Percentiles rank a stretch among this genome's conserved stretches.
Evolutionary conservation across 345 rosid species (phyloP).

Genomic region (Psidium friedrichsthalianum): DNA sequence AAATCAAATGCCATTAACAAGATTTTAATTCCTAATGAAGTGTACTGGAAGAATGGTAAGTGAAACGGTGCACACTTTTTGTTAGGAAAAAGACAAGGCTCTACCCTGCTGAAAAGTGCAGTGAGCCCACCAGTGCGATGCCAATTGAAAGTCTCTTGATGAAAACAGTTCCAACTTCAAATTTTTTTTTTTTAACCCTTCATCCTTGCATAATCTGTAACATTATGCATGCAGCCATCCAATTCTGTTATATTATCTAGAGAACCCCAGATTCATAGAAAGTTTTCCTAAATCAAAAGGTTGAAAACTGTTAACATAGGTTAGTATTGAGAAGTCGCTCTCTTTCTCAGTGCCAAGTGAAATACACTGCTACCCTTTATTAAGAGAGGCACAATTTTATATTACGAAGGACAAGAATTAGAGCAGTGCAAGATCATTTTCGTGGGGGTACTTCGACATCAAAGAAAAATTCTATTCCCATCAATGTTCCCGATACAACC

Average conservation of each 20-base stretch:
- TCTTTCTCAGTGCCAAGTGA: neutral
- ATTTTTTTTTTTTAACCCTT: neutral
- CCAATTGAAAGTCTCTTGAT: neutral
- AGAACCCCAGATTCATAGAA: neutral
- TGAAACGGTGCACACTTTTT: neutral
- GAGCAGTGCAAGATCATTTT: neutral
- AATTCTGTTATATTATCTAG: neutral
- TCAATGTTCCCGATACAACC: neutral
- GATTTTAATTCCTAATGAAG: neutral
- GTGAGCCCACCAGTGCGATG: neutral
- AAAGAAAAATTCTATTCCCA: neutral
- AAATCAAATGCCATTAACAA: neutral
- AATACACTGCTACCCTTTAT: neutral
- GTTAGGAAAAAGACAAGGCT: neutral
- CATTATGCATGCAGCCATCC: neutral
- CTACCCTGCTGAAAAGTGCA: neutral
- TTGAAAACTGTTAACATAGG: neutral
- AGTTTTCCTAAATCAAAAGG: neutral
- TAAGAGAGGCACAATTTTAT: neutral
- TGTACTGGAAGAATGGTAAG: neutral
- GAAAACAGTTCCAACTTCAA: neutral
- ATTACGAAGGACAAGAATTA: neutral
- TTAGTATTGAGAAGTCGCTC: neutral
- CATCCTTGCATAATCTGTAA: neutral
- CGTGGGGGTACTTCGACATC: neutral